phyloP scores from a whole-genome alignment of 2,329 filamentous ascomycete genomes.

The Cladosporium sp. region DNA sequence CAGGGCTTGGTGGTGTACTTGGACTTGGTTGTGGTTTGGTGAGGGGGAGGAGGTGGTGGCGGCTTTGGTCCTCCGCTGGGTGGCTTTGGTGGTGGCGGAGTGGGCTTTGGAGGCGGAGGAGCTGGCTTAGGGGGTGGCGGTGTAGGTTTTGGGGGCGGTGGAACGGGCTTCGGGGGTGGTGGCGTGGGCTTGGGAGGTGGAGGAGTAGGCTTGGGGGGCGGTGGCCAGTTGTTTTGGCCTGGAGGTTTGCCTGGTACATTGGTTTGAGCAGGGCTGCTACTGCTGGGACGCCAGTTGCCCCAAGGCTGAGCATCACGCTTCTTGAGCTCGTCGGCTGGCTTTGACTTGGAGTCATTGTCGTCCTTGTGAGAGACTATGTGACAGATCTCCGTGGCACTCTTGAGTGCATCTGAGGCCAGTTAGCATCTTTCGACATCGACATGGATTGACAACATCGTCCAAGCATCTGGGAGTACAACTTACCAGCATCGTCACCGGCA shows the following conservation, averaged over 20 bases:
- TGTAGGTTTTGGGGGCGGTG: neutral
- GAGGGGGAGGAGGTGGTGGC: neutral
- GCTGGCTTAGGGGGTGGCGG: neutral
- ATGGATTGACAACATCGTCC: neutral
- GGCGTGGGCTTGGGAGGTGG: neutral
- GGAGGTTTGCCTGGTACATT: no score
- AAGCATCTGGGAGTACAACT: neutral
- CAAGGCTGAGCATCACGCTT: neutral
- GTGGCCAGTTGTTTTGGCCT: neutral
- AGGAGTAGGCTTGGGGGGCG: neutral
- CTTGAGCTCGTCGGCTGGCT: neutral
- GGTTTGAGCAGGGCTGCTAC: neutral
- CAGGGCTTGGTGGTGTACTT: neutral
- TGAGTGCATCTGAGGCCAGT: neutral
- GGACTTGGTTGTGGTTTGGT: neutral
- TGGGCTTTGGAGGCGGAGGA: neutral
- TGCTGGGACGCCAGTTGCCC: neutral
- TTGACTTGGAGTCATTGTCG: neutral
- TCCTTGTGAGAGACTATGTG: neutral
- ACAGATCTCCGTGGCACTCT: neutral
- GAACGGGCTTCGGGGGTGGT: neutral
- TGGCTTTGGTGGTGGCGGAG: neutral
- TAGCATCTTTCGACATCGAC: neutral
- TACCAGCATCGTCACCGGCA: neutral
- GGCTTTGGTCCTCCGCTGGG: neutral